Percentiles rank a stretch among this genome's conserved stretches.
Evolutionary conservation across 116 monocot species (phyloP).

Genomic region (Posidonia oceanica): DNA sequence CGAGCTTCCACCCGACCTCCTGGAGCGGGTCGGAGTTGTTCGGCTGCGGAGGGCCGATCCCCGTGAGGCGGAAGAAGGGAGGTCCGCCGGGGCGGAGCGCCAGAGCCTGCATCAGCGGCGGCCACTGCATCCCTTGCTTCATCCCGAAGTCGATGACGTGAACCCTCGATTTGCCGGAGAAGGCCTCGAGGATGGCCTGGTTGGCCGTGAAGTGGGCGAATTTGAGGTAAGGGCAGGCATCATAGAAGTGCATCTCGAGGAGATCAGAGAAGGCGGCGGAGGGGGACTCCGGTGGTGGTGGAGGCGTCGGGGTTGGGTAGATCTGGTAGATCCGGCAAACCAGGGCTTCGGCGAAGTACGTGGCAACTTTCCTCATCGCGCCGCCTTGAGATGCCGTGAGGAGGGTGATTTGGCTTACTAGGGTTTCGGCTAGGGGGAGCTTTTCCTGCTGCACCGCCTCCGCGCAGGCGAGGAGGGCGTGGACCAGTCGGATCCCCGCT

Average conservation of each 20-base stretch:
- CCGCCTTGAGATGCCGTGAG: slow-evolving; percentile 63
- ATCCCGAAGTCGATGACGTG: slow-evolving; percentile 67
- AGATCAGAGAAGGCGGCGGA: slow-evolving; percentile 44
- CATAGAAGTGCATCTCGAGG: slow-evolving; percentile 77
- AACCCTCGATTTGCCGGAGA: slow-evolving; percentile 34
- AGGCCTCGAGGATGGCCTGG: slow-evolving; percentile 73
- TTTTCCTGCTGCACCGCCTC: slow-evolving; percentile 75
- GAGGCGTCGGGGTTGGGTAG: slow-evolving; percentile 12
- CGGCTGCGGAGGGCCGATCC: slow-evolving; percentile 47
- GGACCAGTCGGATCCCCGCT: slow-evolving; percentile 52
- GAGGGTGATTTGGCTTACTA: slow-evolving; percentile 58
- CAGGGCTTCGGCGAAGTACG: slow-evolving; percentile 68
- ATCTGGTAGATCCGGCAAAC: slow-evolving; percentile 57
- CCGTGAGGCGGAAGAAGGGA: slow-evolving; percentile 61
- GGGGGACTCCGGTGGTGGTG: slow-evolving; percentile 6
- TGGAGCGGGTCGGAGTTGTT: slow-evolving; percentile 48
- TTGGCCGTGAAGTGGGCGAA: slow-evolving; percentile 83
- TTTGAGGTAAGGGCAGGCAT: slow-evolving; percentile 67
- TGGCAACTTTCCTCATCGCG: slow-evolving; percentile 79
- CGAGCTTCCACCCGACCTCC: slow-evolving; percentile 50
- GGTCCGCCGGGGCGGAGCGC: slow-evolving; percentile 67
- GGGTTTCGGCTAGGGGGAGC: slow-evolving; percentile 39
- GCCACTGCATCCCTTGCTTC: slow-evolving; percentile 72
- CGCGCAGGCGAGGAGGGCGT: slow-evolving; percentile 55
- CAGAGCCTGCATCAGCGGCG: slow-evolving; percentile 64